phyloP scores from a whole-genome alignment of 2,329 filamentous ascomycete genomes.

The Verticillium nonalfalfae region DNA sequence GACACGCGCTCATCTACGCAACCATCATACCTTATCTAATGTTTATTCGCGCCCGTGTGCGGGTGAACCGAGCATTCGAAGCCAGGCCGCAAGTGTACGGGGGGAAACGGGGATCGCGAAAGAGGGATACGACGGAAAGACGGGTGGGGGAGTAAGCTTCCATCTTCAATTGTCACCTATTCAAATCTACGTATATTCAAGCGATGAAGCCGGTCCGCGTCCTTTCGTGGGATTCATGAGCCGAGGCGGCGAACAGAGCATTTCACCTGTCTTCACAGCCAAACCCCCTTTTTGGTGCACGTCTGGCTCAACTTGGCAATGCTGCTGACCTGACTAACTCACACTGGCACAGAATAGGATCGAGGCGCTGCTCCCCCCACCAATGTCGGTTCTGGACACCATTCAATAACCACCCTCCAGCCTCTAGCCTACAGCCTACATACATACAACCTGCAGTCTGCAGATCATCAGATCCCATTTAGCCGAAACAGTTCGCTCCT shows the following conservation, averaged over 20 bases:
- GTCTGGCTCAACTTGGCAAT: not conserved
- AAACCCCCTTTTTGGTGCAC: not conserved
- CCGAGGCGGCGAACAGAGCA: not conserved
- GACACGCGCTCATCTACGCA: conserved; percentile 7
- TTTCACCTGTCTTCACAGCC: not conserved
- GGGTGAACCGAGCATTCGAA: not conserved
- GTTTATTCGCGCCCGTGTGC: conserved; percentile 8
- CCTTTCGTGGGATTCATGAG: not conserved
- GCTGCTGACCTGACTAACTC: not conserved
- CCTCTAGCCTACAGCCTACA: not conserved
- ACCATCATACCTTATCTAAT: conserved; percentile 10
- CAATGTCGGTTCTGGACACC: not conserved
- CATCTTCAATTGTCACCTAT: conserved; percentile 3
- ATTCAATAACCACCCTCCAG: not conserved
- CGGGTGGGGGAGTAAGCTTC: not conserved
- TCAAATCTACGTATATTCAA: conserved; percentile 1
- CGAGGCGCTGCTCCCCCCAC: not conserved
- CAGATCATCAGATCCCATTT: not conserved
- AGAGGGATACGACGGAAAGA: not conserved
- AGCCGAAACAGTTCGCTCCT: not conserved
- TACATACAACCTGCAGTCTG: not conserved
- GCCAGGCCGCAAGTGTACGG: not conserved
- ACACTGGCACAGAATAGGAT: not conserved
- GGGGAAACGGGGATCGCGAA: not conserved
- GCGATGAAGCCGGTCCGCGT: not conserved